phyloP scores from a whole-genome alignment of 1,139 yeast species.

The Blastobotrys buckinghamii region DNA sequence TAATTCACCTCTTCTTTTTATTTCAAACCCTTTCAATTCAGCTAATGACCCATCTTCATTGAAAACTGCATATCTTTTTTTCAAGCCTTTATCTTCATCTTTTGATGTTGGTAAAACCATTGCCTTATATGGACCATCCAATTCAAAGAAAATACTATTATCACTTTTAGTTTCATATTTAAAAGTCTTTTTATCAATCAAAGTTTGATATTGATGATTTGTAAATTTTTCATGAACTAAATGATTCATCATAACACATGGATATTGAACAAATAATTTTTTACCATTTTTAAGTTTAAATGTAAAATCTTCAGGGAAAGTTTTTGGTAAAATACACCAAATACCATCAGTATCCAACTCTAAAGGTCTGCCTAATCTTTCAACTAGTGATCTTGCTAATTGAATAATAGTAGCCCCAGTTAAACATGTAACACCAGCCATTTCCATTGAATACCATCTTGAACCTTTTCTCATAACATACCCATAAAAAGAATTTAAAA shows the following conservation, averaged over 20 bases:
- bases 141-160: constrained; percentile 94
- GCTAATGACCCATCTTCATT: constrained; percentile 92
- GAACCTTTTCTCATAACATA: constrained; percentile 99
- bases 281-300: constrained; percentile 75
- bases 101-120: constrained; percentile 96
- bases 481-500: constrained; percentile 94
- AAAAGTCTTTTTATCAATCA: constrained; percentile 61
- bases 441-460: constrained; percentile 98
- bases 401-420: constrained; percentile 98
- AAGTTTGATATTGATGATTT: constrained; percentile 88
- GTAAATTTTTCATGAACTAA: constrained; percentile 88
- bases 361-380: constrained; percentile 87
- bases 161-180: constrained; percentile 77
- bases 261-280: constrained; percentile 73
- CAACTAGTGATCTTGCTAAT: constrained; percentile 92
- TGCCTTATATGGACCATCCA: constrained; percentile 97
- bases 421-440: constrained; percentile 98
- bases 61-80: constrained; percentile 95
- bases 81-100: constrained; percentile 95
- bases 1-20: constrained; percentile 94
- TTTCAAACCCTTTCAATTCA: constrained; percentile 93
- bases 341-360: constrained; percentile 99
- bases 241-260: constrained; percentile 94
- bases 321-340: constrained; percentile 93
- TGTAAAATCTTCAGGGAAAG: constrained; percentile 85